Percentiles rank a stretch among this genome's conserved stretches.
Evolutionary conservation across 2,329 filamentous ascomycete species (phyloP).

Genomic region (Sordariomycetes sp.): DNA sequence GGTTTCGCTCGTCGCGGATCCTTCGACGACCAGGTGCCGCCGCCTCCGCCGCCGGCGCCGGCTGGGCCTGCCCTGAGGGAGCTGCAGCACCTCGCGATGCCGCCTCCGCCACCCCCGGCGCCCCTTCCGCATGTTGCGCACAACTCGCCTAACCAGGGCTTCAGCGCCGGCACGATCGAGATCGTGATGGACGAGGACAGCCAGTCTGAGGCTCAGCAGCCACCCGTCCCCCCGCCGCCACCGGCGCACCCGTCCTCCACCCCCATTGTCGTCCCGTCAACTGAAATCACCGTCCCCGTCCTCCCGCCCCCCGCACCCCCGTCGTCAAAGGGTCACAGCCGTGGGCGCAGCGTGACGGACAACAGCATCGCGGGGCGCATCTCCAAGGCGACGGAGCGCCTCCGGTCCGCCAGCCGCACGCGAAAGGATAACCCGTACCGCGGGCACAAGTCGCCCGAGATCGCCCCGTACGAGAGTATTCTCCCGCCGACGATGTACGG

Average conservation of each 20-base stretch:
- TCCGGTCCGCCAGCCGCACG: slow-evolving; percentile 45
- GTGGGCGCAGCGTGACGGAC: slow-evolving; percentile 42
- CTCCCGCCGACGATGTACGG: slow-evolving; percentile 10
- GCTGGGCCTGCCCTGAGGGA: slow-evolving; percentile 43
- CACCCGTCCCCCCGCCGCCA: background rate
- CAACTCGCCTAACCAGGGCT: slow-evolving; percentile 27
- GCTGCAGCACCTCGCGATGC: slow-evolving; percentile 46
- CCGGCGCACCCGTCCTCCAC: background rate
- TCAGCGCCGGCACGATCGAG: slow-evolving; percentile 45
- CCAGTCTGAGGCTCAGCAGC: slow-evolving; percentile 6
- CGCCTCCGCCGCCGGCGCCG: slow-evolving; percentile 34
- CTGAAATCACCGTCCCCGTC: slow-evolving; percentile 29
- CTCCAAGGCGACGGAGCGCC: slow-evolving; percentile 43
- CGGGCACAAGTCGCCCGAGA: background rate
- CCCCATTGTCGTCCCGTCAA: slow-evolving; percentile 18
- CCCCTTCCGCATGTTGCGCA: slow-evolving; percentile 33
- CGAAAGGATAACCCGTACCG: slow-evolving; percentile 26
- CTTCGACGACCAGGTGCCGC: slow-evolving; percentile 32
- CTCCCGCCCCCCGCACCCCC: slow-evolving; percentile 30
- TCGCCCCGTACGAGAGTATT: slow-evolving; percentile 27
- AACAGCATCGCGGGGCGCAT: slow-evolving; percentile 38
- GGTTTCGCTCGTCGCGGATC: slow-evolving; percentile 24
- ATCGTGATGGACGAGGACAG: slow-evolving; percentile 53
- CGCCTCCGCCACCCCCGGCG: slow-evolving; percentile 48
- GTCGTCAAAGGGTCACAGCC: slow-evolving; percentile 30